Base-by-base conservation (phyloP, 306 rosid genomes). In the Quercus ilex region DNA sequence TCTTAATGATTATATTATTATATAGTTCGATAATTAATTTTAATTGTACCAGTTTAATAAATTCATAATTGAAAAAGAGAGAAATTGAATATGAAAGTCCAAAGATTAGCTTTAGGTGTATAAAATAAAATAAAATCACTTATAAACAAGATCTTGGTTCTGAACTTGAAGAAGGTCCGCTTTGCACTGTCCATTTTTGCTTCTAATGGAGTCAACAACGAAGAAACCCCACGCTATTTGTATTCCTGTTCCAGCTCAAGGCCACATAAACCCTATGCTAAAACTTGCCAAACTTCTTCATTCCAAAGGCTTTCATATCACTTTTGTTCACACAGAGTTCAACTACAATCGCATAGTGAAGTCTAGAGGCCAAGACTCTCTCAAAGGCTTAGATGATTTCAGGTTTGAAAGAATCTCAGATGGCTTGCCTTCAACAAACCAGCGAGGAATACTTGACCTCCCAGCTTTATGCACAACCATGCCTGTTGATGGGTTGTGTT, bases 221-320 rank as follows among this genome's bases (percentile, higher is more conserved):
- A 25, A 3, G 38, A 83, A 31, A 53, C 83, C 81, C 14, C 92
- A 86, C 60, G 88, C 74, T 9, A 85, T 88, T 10, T 88, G 85
- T 52, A 70, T 86, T 57, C 88, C 88, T 7, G 55, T 70, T 25
- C 92, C 92, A 55, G 83, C 87, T 2, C 90, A 86, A 72, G 92
- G 92, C 67, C 88, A 88, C 84, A 86, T 84, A 56, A 88, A 78
- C 62, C 92, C 85, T 41, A 79, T 88, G 85, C 80, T 86, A 62
- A 86, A 55, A 49, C 80, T 84, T 11, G 83, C 92, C 18, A 84
- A 86, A 35, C 86, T 88, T 23, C 87, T 82, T 19, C 87, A 86
- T 49, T 67, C 28, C 5, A 82, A 71, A 80, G 92, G 92, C 78
- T 86, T 84, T 71, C 65, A 67, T 74, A 81, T 88, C 60, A 84